A percentile compares a stretch with the other conserved stretches of the same genome.
Evolutionary conservation across 1,284 basidiomycete genomes (phyloP).

Genomic region (Rhodotorula sp.): DNA sequence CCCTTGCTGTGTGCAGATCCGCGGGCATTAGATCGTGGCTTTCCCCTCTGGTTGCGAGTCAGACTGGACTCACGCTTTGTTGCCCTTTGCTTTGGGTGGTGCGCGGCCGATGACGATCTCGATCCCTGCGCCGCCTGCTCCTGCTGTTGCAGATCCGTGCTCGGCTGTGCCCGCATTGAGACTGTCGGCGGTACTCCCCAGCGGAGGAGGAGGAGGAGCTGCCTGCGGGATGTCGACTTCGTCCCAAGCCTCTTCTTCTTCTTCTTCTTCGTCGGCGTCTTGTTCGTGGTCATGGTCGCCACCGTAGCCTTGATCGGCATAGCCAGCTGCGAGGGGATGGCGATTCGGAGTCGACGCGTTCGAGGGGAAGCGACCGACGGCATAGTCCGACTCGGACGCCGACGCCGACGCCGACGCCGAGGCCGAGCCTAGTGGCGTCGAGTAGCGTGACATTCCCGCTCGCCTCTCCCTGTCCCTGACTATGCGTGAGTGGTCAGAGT

Average conservation of each 20-base stretch:
- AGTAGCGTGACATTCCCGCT: too few species aligned
- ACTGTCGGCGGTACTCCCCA: too few species aligned
- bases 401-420: too few species aligned
- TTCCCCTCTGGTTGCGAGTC: neutral
- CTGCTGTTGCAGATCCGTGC: slow-evolving; percentile 7
- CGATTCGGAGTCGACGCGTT: neutral
- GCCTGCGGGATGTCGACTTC: slow-evolving; percentile 56
- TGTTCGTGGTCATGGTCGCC: neutral
- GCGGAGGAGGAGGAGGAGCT: neutral
- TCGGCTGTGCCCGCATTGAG: slow-evolving; percentile 6
- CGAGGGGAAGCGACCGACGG: too few species aligned
- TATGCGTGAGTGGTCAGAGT: too few species aligned
- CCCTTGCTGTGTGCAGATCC: neutral
- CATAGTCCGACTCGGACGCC: neutral
- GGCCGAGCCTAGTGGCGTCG: too few species aligned
- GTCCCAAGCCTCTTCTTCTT: slow-evolving; percentile 65
- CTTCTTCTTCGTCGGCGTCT: slow-evolving; percentile 49
- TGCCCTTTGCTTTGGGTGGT: slow-evolving; percentile 21
- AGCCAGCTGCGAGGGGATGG: neutral
- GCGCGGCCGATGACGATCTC: slow-evolving; percentile 34
- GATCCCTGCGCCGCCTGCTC: slow-evolving; percentile 40
- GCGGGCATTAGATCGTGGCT: too few species aligned
- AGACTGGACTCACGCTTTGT: slow-evolving; percentile 39
- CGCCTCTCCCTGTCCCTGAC: too few species aligned
- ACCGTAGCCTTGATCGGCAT: neutral